phyloP scores from a whole-genome alignment of 192 early-diverging fungal species.

The Backusella morwellensis region DNA sequence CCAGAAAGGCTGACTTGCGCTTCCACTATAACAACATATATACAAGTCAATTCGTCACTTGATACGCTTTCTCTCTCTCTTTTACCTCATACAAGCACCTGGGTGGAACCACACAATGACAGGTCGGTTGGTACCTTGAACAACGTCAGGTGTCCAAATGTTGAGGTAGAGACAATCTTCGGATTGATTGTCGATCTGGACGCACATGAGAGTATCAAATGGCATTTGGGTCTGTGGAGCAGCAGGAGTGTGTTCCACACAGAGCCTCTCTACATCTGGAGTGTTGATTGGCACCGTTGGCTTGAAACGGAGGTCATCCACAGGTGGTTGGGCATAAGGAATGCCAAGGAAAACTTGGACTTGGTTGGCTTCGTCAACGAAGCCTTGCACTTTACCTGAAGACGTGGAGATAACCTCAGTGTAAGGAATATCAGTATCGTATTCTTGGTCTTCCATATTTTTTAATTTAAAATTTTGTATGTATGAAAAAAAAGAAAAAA shows the following conservation, averaged over 20 bases:
- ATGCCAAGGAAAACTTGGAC: conserved; percentile 46
- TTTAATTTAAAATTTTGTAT: too few relatives aligned
- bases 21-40: conserved; percentile 29
- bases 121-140: conserved; percentile 36
- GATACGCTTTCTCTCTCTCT: too few relatives aligned
- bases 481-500: background rate
- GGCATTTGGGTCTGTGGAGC: conserved; percentile 31
- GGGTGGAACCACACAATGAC: conserved; percentile 65
- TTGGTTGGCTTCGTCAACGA: conserved; percentile 18
- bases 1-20: conserved; percentile 33
- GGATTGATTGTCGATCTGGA: conserved; percentile 29
- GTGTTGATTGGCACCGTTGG: conserved; percentile 39
- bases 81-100: conserved; percentile 46
- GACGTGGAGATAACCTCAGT: background rate
- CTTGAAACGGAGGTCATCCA: conserved; percentile 38
- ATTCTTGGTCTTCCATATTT: background rate
- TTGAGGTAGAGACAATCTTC: conserved; percentile 60
- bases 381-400: conserved; percentile 14
- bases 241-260: conserved; percentile 6
- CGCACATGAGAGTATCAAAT: conserved; percentile 31
- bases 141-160: conserved; percentile 43
- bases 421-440: background rate
- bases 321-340: conserved; percentile 46
- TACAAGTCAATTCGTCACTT: too few relatives aligned
- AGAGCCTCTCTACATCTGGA: background rate